Evolutionary conservation across 495 filamentous ascomycete species (phyloP), one percentile per base, ranked within the genome.

Genomic region (Endocarpon pusillum): DNA sequence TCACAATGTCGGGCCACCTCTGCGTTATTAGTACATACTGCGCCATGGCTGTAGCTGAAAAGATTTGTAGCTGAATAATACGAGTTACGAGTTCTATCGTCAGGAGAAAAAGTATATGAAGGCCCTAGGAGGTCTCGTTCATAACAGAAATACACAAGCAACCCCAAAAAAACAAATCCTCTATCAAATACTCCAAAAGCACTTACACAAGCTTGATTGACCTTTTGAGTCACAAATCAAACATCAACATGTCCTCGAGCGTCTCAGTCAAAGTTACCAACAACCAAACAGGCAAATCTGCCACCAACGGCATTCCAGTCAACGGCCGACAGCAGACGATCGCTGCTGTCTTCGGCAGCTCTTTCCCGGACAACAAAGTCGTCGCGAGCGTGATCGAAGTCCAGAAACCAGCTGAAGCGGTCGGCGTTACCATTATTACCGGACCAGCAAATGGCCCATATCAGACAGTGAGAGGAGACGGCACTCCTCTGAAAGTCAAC

Each of bases 361-460:
- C 14, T 15, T 31, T 31, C 28, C 28, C 28, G 12, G 28, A 31
- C 12, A 17, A 17, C 28, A 31, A 31, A 31, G 12, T 31, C 28
- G 19, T 31, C 12, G 28, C 19, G 28, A 31, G 5, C 28, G 12
- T 5, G 5, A 31, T 31, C 28, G 28, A 31, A 17, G 28, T 31
- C 12, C 5, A 5, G 28, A 31, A 31, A 5, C 28, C 28, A 17
- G 7, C 28, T 31, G 12, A 5, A 5, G 28, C 28, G 12, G 4
- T 17, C 12, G 28, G 5, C 12, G 5, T 31, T 17, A 5, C 5
- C 12, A 31, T 31, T 17, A 31, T 17, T 5, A 31, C 28, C 12
- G 28, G 28, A 17, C 28, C 28, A n/a, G 5, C 28, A 5, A 31
- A 31, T 31, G 28, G 28, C 28, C 28, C 28, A 14, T 31, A 31